Base-by-base conservation (phyloP, 768 basidiomycete species). In the Ephemerocybe angulata region DNA sequence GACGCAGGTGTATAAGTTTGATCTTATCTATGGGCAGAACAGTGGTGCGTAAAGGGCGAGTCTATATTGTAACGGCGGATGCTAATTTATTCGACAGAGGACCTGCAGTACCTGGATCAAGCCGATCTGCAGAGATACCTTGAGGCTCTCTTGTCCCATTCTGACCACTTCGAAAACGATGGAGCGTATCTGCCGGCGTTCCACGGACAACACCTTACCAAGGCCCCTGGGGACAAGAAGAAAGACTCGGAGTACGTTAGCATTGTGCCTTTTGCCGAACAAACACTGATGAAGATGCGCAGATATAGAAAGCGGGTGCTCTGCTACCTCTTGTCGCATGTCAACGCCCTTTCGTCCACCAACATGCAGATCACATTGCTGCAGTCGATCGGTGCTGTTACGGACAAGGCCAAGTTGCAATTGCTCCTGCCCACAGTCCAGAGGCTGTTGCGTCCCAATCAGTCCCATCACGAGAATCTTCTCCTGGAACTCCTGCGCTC, bases 241-340 rank as follows among this genome's bases (percentile, higher is more conserved):
- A 84, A 81, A 57, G 75, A 77, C 44, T 57, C 67, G 1, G 75
- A 76, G 83, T 87, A 62, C 61, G 83, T 73, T 12, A 13, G n/a
- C 5, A 21, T 43, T 52, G 21, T 17, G 50, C 41, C 28, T 22
- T 28, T 40, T 3, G 42, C 30, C 37, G 19, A 35, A 8, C 2
- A 21, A 6, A 27, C 35, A 13, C 48, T 58, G 7, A 60, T 27
- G 6, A 30, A 43, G 8, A 60, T 53, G n/a, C 24, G 27, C 54
- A 92, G 91, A 52, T 85, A 86, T 67, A 90, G 84, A 63, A 80
- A 81, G 57, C 80, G 85, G 12, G 72, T 94, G 40, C 63, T 90
- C 38, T 91, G 87, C 64, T 93, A 81, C 67, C 67, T 97, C 0
- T 71, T 90, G 5, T 94, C 94, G 1, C 95, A 98, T 65, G 75